Evolutionary conservation across 768 basidiomycete species (phyloP), one percentile per base, ranked within the genome.

Genomic region (Lentinula boryana): DNA sequence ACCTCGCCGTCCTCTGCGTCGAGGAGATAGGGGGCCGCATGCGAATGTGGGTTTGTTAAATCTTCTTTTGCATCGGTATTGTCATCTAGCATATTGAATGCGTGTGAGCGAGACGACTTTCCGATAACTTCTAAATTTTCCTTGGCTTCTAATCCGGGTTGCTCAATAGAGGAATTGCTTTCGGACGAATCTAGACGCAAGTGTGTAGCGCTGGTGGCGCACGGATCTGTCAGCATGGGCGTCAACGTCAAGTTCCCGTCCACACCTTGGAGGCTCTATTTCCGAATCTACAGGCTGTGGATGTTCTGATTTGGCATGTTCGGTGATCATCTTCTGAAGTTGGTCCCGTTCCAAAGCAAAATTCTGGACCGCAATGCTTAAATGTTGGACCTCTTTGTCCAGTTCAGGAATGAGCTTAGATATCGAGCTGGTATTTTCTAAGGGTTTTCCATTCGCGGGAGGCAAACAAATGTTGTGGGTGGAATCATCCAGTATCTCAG

Each of bases 1-100:
- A 75, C 69, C 56, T 80, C 79, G 7, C 73, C 69, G 35, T 76
- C 72, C 15, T 72, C 64, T 10, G 66, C 69, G 9, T 76, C 78
- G 3, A 77, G 64, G 1, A 71, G 64, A 33, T 68, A 66, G 4
- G 16, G 63, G 51, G 35, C 12, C 13, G 21, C 63, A 61, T 50
- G 59, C 10, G 21, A 57, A 23, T 23, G 36, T 38, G 46, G 9
- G n/a, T n/a, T 5, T 21, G 18, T 12, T 46, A 51, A 12, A 48
- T 23, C 46, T 23, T 48, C 46, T 36, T 59, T 31, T 57, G 21
- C 62, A 40, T 33, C 60, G 15, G 18, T 27, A 13, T 41, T 65
- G 38, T 33, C 51, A 35, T 53, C 49, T n/a, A 6, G 44, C 53
- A 63, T 3, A 27, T 18, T 12, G 0, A 7, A 51, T n/a, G 50